These are phyloP conservation scores for Penicillium sp. DNA, from an alignment of 2,329 filamentous ascomycete genomes.

Conservation along the genomic window DNA sequence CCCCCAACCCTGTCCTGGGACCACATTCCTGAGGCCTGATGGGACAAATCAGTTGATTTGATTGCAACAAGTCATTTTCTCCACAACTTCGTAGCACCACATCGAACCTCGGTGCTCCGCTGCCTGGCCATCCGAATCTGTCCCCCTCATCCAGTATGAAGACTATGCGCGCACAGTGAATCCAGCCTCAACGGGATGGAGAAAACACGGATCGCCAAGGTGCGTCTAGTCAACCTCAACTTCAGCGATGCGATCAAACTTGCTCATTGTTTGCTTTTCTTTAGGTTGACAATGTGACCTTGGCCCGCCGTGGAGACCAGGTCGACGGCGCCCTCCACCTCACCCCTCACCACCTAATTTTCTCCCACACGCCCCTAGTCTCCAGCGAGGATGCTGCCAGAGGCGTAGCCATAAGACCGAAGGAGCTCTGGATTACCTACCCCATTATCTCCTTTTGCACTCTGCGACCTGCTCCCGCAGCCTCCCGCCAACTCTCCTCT, in stretches of 20 bases:
- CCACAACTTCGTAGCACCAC: not conserved
- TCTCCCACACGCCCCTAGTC: slow-evolving; percentile 58
- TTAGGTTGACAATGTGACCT: slow-evolving; percentile 60
- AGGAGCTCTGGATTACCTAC: slow-evolving; percentile 91
- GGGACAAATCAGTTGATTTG: not conserved
- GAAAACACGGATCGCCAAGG: slow-evolving; percentile 51
- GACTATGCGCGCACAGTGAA: slow-evolving; percentile 37
- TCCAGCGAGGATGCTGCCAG: slow-evolving; percentile 46
- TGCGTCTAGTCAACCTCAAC: slow-evolving; percentile 22
- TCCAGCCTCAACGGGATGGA: slow-evolving; percentile 44
- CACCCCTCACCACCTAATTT: slow-evolving; percentile 67
- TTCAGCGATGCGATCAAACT: not conserved
- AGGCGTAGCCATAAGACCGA: slow-evolving; percentile 51
- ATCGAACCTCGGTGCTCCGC: not conserved
- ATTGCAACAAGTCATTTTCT: not conserved
- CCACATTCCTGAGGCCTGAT: not conserved
- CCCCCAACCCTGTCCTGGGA: not conserved
- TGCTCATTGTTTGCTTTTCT: slow-evolving; percentile 3
- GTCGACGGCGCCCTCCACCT: slow-evolving; percentile 65
- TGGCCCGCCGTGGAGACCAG: slow-evolving; percentile 60
- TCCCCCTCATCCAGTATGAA: slow-evolving; percentile 36
- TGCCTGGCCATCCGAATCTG: slow-evolving; percentile 3
- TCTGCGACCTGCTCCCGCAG: slow-evolving; percentile 71
- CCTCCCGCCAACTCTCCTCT: slow-evolving; percentile 72
- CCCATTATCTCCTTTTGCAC: slow-evolving; percentile 84